These are phyloP conservation scores for Colletotrichum zoysiae DNA, from an alignment of 2,329 filamentous ascomycete genomes.

Conservation along the genomic window DNA sequence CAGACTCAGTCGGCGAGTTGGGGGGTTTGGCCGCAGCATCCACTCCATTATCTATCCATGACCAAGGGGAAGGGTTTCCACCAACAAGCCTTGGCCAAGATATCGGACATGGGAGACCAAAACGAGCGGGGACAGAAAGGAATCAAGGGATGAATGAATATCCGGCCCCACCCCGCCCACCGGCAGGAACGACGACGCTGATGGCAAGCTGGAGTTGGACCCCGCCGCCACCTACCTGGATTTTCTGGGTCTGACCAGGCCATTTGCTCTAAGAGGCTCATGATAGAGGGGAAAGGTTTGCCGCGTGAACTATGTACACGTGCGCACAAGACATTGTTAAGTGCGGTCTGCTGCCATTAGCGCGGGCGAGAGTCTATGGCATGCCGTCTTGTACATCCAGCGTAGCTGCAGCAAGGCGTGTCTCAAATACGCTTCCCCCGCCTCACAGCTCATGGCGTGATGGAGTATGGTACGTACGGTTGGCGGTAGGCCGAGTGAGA, in stretches of 20 bases:
- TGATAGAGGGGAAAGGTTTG: not conserved
- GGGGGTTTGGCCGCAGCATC: conserved; percentile 26
- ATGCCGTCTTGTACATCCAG: not conserved
- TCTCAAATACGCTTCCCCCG: conserved; percentile 30
- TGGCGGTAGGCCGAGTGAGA: conserved; percentile 6
- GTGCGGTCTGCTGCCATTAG: no score
- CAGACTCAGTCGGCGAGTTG: conserved; percentile 6
- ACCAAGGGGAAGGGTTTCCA: conserved; percentile 33
- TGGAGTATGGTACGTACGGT: conserved; percentile 6
- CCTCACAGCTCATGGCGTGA: conserved; percentile 6
- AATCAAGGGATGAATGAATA: conserved; percentile 5
- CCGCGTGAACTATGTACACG: conserved; percentile 19
- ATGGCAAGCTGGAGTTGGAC: not conserved
- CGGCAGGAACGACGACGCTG: not conserved
- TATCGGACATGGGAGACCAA: conserved; percentile 22
- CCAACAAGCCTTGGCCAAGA: conserved; percentile 33
- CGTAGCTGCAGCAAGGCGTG: conserved; percentile 18
- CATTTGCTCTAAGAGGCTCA: conserved; percentile 34
- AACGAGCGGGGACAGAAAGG: conserved; percentile 31
- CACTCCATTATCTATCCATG: conserved; percentile 36
- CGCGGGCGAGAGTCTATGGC: not conserved
- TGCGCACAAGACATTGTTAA: not conserved
- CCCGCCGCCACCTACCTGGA: not conserved
- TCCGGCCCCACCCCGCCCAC: not conserved
- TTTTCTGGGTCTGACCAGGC: conserved; percentile 7